These are phyloP conservation scores for Tuber umbilicatum DNA, from an alignment of 495 filamentous ascomycete genomes.

Conservation along the genomic window DNA sequence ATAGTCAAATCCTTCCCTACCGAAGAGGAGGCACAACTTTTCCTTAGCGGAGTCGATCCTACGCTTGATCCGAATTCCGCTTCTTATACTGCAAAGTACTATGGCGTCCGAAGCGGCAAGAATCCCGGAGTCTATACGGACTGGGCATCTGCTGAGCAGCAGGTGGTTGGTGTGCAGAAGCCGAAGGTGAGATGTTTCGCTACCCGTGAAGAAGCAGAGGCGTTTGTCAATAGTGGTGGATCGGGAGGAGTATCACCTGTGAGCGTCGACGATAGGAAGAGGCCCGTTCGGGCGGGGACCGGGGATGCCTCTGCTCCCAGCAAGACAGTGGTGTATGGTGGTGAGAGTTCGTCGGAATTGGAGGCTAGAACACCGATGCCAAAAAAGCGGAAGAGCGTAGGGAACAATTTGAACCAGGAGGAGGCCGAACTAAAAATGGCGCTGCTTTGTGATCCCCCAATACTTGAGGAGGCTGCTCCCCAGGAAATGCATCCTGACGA, in stretches of 20 bases:
- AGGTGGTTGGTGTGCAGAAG: conserved; percentile 67
- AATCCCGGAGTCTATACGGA: conserved; percentile 83
- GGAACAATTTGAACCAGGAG: conserved; percentile 15
- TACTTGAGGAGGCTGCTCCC: conserved; percentile 12
- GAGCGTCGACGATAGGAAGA: conserved; percentile 25
- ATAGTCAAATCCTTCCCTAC: conserved; percentile 79
- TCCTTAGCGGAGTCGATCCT: conserved; percentile 58
- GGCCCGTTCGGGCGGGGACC: conserved; percentile 8
- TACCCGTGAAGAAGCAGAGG: conserved; percentile 69
- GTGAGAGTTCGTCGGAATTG: conserved; percentile 23
- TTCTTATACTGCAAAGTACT: conserved; percentile 55
- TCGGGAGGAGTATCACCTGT: conserved; percentile 31
- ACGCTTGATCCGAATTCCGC: conserved; percentile 41
- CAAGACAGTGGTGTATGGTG: conserved; percentile 13
- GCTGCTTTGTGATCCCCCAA: background rate
- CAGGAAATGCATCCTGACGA: conserved; percentile 12
- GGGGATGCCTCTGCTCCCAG: conserved; percentile 10
- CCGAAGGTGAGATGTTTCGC: conserved; percentile 70
- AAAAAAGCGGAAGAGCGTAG: conserved; percentile 28
- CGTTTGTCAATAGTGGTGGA: conserved; percentile 55
- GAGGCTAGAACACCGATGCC: conserved; percentile 14
- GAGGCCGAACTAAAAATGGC: conserved; percentile 10
- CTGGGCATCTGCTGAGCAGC: conserved; percentile 69
- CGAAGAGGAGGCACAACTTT: conserved; percentile 69
- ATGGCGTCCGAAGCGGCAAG: conserved; percentile 75